Conservation (phyloP, 768 basidiomycete species). For the Fistulinella prunicolor region DNA sequence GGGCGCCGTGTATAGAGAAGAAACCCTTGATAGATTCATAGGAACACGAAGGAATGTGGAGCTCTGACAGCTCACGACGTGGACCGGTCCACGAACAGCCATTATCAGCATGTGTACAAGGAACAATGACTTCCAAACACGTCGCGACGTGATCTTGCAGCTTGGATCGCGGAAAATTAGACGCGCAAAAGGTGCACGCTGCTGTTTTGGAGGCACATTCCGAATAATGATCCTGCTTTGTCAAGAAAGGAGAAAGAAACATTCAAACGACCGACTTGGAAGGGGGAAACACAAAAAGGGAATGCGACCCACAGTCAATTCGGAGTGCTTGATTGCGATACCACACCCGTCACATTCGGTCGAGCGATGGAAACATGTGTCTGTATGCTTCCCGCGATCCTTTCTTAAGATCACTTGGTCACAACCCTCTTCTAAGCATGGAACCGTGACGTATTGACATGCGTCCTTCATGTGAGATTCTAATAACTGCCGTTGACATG, state of each 20-base stretch:
- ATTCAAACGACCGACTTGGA: constrained; percentile 4
- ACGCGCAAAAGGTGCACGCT: constrained; percentile 41
- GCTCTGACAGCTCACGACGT: constrained; percentile 31
- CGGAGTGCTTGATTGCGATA: constrained; percentile 30
- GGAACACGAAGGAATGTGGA: constrained; percentile 46
- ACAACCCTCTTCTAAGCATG: constrained; percentile 50
- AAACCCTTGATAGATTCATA: constrained; percentile 64
- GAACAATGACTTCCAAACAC: constrained; percentile 39
- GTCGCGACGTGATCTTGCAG: constrained; percentile 33
- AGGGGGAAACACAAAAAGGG: constrained; percentile 1
- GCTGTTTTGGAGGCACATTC: constrained; percentile 38
- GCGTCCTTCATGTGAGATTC: constrained; percentile 56
- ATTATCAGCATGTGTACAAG: constrained; percentile 45
- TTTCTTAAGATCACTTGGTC: constrained; percentile 41
- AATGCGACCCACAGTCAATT: constrained; percentile 37
- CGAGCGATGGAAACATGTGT: constrained; percentile 36
- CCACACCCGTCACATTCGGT: constrained; percentile 42
- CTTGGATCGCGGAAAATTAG: constrained; percentile 35
- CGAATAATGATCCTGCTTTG: constrained; percentile 36
- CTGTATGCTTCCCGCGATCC: constrained; percentile 43
- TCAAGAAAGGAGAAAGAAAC: background rate
- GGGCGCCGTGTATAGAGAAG: constrained; percentile 42
- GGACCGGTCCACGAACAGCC: constrained; percentile 58
- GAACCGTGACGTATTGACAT: constrained; percentile 56
- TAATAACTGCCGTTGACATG: constrained; percentile 67